These are phyloP conservation scores for Ceratobasidium theobromae DNA, from an alignment of 1,284 basidiomycete species.

Conservation along the genomic window DNA sequence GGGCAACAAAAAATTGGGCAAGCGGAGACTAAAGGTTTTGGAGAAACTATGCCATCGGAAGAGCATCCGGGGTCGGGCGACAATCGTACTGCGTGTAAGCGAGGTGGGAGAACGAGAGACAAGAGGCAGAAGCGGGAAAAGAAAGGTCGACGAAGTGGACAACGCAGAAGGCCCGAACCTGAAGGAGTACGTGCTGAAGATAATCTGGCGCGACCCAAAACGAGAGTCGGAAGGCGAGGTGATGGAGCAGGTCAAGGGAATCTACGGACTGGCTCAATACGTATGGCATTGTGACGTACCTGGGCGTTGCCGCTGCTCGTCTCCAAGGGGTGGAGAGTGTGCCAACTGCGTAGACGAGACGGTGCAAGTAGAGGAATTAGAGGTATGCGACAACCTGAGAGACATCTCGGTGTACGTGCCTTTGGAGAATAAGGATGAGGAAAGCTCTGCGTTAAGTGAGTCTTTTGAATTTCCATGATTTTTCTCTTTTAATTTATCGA, in stretches of 20 bases:
- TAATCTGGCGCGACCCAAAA: constrained; percentile 13
- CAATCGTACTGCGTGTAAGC: constrained; percentile 15
- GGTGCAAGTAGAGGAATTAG: background rate
- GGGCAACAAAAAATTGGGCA: background rate
- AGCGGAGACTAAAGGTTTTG: background rate
- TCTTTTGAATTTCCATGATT: background rate
- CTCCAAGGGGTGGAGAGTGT: background rate
- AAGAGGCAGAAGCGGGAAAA: no score
- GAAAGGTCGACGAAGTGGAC: no score
- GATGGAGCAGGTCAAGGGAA: background rate
- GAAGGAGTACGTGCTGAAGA: constrained; percentile 7
- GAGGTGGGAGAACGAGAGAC: no score
- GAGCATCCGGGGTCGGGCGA: constrained; percentile 13
- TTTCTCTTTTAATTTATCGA: background rate
- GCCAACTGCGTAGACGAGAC: background rate
- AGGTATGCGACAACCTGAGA: background rate
- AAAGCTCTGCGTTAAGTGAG: background rate
- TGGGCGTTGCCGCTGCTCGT: background rate
- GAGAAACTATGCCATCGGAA: constrained; percentile 17
- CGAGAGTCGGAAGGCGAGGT: constrained; percentile 1
- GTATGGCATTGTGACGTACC: constrained; percentile 6
- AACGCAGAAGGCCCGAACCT: background rate
- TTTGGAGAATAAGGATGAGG: background rate
- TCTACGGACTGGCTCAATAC: background rate
- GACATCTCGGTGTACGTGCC: background rate